Percentiles rank a stretch among this genome's conserved stretches.
Conservation (phyloP, 495 filamentous ascomycete genomes). For the Halenospora varia region DNA sequence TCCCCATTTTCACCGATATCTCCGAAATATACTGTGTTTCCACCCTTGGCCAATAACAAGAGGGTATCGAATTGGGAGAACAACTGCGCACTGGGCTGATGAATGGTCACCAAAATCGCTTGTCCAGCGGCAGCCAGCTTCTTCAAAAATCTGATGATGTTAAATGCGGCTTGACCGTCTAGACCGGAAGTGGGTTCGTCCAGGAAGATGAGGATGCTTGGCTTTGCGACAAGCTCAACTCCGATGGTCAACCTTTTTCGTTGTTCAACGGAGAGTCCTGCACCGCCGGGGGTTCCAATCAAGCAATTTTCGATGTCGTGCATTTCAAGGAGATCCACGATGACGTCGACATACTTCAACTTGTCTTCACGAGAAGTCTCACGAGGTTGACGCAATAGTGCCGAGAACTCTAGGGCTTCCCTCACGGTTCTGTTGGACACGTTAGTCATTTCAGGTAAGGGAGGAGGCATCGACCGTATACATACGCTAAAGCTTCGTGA, state of each 20-base stretch:
- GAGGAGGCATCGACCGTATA: no score
- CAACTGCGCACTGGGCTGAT: conserved; percentile 78
- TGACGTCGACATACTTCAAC: conserved; percentile 77
- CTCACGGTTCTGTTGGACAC: no score
- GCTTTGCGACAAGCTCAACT: conserved; percentile 80
- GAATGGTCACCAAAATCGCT: conserved; percentile 88
- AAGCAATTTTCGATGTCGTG: conserved; percentile 76
- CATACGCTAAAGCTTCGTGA: conserved; percentile 58
- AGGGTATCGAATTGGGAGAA: conserved; percentile 75
- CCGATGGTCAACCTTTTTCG: conserved; percentile 86
- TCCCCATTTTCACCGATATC: conserved; percentile 54
- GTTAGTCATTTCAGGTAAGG: no score
- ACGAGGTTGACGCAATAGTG: conserved; percentile 72
- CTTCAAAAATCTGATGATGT: conserved; percentile 78
- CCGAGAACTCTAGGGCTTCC: conserved; percentile 81
- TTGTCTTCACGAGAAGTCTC: conserved; percentile 68
- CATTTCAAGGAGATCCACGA: conserved; percentile 77
- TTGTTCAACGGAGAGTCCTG: conserved; percentile 78
- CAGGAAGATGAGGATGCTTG: conserved; percentile 77
- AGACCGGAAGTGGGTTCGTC: conserved; percentile 88
- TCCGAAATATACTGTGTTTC: conserved; percentile 64
- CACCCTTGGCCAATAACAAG: conserved; percentile 58
- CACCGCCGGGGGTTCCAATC: conserved; percentile 68
- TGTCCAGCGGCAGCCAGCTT: conserved; percentile 81
- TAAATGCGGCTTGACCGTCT: conserved; percentile 78